These are phyloP conservation scores for Inga leiocalycina DNA, from an alignment of 306 rosid species.

Conservation along the genomic window DNA sequence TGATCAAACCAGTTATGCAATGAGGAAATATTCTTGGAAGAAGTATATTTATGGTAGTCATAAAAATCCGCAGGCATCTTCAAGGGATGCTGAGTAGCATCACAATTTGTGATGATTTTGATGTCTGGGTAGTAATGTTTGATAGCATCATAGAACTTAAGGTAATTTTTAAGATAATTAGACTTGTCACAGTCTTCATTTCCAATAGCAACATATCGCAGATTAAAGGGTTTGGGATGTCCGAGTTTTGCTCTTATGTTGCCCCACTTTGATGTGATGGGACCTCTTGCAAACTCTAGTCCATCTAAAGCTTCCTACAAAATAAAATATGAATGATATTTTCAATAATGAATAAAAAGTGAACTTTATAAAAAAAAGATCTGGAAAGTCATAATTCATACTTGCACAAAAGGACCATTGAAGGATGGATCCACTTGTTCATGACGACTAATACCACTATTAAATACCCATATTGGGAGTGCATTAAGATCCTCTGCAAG, in stretches of 20 bases:
- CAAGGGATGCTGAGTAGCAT: background rate
- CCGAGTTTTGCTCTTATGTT: background rate
- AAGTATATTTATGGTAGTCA: background rate
- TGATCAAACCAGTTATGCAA: background rate
- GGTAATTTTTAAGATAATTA: constrained; percentile 4
- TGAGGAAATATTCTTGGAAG: background rate
- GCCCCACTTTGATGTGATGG: background rate
- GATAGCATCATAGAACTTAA: background rate
- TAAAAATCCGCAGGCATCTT: background rate
- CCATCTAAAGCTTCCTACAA: too few species aligned
- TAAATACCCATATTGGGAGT: background rate
- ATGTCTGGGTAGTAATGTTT: background rate
- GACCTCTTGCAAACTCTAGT: too few species aligned
- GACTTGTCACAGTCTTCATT: constrained; percentile 67
- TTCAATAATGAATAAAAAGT: too few species aligned
- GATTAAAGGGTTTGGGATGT: background rate
- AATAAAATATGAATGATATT: too few species aligned
- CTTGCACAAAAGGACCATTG: too few species aligned
- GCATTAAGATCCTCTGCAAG: constrained; percentile 68
- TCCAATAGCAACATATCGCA: constrained; percentile 56
- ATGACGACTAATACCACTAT: background rate
- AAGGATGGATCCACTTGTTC: too few species aligned
- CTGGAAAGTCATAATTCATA: too few species aligned
- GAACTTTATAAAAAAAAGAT: too few species aligned
- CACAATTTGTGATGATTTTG: background rate